Conservation (phyloP, 2,329 filamentous ascomycete genomes). For the Fusarium mundagurra region DNA sequence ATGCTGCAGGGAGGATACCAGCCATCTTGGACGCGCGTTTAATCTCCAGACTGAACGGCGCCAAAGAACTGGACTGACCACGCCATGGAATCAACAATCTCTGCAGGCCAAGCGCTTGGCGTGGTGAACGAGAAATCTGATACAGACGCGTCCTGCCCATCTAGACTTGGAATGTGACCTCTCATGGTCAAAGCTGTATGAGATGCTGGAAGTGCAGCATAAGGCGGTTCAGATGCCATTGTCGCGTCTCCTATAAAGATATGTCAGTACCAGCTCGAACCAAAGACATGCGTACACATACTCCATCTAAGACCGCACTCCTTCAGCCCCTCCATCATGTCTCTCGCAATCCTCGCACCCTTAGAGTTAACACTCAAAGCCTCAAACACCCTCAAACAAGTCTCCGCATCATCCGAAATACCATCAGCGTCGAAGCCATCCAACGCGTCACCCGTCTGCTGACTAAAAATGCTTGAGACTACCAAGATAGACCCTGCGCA, state of each 20-base stretch:
- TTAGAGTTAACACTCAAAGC: not conserved
- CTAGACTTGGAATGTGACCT: not conserved
- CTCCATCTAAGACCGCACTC: not conserved
- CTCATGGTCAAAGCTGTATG: not conserved
- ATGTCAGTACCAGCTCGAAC: rapidly evolving
- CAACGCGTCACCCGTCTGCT: not conserved
- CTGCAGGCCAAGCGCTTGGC: not conserved
- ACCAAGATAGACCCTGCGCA: not conserved
- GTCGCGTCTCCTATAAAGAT: not conserved
- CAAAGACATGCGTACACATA: not conserved
- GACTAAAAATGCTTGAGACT: not conserved
- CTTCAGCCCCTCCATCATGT: not conserved
- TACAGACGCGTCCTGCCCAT: not conserved
- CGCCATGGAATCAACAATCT: not conserved
- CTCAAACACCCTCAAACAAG: not conserved
- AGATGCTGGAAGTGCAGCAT: not conserved
- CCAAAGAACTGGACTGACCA: not conserved
- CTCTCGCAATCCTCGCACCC: not conserved
- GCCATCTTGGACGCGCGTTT: not conserved
- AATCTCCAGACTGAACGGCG: not conserved
- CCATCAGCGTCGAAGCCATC: not conserved
- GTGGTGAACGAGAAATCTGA: not conserved
- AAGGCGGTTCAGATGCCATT: rapidly evolving
- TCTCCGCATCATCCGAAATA: not conserved
- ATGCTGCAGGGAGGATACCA: not conserved